phyloP scores from a whole-genome alignment of 73 alveolate genomes.

The Vitrella brassicaformis region DNA sequence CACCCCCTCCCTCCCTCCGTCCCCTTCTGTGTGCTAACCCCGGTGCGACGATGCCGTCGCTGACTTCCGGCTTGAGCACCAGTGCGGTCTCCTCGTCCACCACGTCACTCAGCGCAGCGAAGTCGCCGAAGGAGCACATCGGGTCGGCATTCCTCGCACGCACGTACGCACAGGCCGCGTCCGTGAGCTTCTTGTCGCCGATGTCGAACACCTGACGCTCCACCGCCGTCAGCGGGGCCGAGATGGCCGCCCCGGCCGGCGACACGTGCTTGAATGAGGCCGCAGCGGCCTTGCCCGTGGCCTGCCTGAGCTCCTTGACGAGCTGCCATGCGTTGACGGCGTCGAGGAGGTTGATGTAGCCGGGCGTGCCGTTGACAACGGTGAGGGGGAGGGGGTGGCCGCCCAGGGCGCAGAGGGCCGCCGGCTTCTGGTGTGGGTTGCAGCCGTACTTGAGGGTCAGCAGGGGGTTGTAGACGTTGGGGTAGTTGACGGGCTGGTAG shows the following conservation, averaged over 20 bases:
- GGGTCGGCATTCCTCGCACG: conserved; percentile 30
- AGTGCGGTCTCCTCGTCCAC: conserved; percentile 27
- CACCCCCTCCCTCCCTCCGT: no score
- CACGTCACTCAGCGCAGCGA: conserved; percentile 15
- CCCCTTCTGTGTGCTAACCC: no score
- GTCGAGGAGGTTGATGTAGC: conserved; percentile 32
- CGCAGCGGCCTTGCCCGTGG: conserved; percentile 24
- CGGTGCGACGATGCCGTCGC: conserved; percentile 27
- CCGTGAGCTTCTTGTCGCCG: conserved; percentile 28
- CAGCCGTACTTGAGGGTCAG: conserved; percentile 16
- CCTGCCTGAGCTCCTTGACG: conserved; percentile 25
- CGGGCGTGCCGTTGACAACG: conserved; percentile 14
- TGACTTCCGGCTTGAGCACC: conserved; percentile 25
- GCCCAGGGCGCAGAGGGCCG: conserved; percentile 25
- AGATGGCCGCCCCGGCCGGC: conserved; percentile 38
- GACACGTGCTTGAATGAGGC: conserved; percentile 35
- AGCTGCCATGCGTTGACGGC: conserved; percentile 38
- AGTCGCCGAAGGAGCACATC: conserved; percentile 40
- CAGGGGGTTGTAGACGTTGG: not conserved
- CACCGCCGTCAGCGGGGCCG: conserved; percentile 13
- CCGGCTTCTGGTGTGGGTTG: conserved; percentile 37
- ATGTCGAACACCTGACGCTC: conserved; percentile 18
- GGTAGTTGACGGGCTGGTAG: not conserved
- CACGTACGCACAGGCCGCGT: conserved; percentile 6
- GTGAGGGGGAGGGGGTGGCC: conserved; percentile 14